Evolutionary conservation across 2,329 filamentous ascomycete species (phyloP), one percentile per base, ranked within the genome.

Genomic region (Epicoccum nigrum): DNA sequence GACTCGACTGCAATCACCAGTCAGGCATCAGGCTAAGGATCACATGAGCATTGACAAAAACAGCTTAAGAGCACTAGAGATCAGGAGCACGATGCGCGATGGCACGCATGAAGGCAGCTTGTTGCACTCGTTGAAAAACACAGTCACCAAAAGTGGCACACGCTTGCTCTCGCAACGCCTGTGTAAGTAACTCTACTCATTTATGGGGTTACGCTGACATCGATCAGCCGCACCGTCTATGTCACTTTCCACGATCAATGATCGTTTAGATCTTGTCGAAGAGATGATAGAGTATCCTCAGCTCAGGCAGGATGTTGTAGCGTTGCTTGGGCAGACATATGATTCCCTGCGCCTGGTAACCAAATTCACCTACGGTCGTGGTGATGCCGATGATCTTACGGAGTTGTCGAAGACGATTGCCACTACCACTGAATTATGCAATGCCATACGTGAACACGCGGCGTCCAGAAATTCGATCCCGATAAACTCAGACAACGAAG

Each of bases 41-140:
- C 86, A 88, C 57, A 94, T 99, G 90, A 83, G 78, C 42, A 95
- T 99, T 60, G 94, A 99, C 76, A 92, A 88, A 68, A 96, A 92
- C 67, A 97, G 89, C 59, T 82, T 99, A 75, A 84, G 90, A 52
- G 90, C 92, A 1, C 80, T 99, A 4, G 94, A 99, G 72, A 90
- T 99, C 59, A 86, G 90, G 59, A 86, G 86, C 68, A 97, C 94
- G 0, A 85, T 96, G 42, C 84, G 88, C 40, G 93, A 97, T 63
- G 86, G 89, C 2, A 74, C 82, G 16, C 88, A 88, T 31, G 86
- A 88, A 58, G 94, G 94, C 4, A 97, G 92, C 67, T 77, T 99
- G 34, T 77, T 99, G 30, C 92, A 97, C 74, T 89, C 91, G n/a
- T 83, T 97, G 44, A 85, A 92, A 53, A 84, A 88, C 45, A 99